Evolutionary conservation across 2,329 filamentous ascomycete genomes (phyloP), one percentile per base, ranked within the genome.

Genomic region (Phyllosticta citribraziliensis): DNA sequence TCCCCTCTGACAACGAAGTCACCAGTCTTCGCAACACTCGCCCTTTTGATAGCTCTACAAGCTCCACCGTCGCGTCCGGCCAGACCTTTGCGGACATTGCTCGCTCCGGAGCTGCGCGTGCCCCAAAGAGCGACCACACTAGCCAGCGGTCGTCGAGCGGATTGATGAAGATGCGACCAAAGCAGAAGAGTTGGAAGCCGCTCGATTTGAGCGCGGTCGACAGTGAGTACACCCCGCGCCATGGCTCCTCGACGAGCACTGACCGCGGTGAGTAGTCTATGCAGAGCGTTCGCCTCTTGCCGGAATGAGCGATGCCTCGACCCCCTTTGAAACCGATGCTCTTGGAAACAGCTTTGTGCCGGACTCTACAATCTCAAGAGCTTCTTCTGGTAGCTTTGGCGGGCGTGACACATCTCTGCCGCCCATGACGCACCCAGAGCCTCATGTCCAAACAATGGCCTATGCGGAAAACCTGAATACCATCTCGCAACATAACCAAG

Each of bases 1-100:
- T 55, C 9, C 22, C 54, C 52, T 63, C 58, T 22, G 50, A 59
- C 9, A 51, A 20, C 52, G 53, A 57, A 19, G 51, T 53, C 40
- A 57, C 61, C n/a, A 59, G 56, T 17, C 52, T 59, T 12, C 61
- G 57, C 47, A 33, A 55, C 14, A 40, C 54, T 12, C n/a, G 52
- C 52, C 52, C 60, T 17, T 60, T n/a, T 25, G 35, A 35, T 14
- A 58, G 33, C 3, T 57, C 60, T 27, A 51, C 22, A n/a, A 62
- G 60, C 51, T 55, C 60, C 5, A 22, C 35, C 17, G 60, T 62
- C 17, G 60, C 60, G 14, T 52, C 52, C 5, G 60, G 61, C 11
- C 65, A 63, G 8, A 69, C 67, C 3, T 70, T 72, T 40, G 69
- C 68, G 40, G 67, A 70, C 24, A 73, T 73, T 70, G 67, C 69